Evolutionary conservation across 2,329 filamentous ascomycete species (phyloP), one percentile per base, ranked within the genome.

Genomic region (Talaromyces islandicus): DNA sequence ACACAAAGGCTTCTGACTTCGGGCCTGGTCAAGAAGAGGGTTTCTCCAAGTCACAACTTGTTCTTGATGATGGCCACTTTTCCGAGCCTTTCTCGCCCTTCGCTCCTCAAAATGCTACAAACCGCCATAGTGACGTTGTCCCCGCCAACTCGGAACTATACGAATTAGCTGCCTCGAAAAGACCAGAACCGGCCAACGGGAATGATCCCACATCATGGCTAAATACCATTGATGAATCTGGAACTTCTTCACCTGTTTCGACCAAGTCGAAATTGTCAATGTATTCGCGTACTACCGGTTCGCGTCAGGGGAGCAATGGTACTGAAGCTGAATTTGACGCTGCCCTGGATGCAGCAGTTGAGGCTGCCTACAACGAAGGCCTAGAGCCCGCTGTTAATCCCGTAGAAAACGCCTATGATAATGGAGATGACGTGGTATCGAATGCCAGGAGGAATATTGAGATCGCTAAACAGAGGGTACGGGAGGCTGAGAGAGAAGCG

Each of bases 271-370:
- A 90, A 54, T 86, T 88, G 4, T 92, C 90, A 0, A 76, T 88
- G 61, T 83, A 86, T 50, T 76, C 89, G 54, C 88, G 89, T 64
- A 84, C 91, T 57, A 41, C 50, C 11, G 54, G 54, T 57, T 61
- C 59, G 21, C 85, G 88, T 54, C 81, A 81, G 38, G 71, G 82
- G 2, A 93, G 89, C 64, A 87, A 86, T 51, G 86, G 83, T 30
- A 94, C 91, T 0, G 91, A 96, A 71, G 88, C 90, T 7, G 92
- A 96, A 70, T 96, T 97, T 65, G 92, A 97, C 74, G 92, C 91
- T 9, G 94, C 94, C 4, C 81, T 97, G 50, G 93, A 97, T 76
- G 93, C 92, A 25, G 94, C 94, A 14, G 92, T 97, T 9, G 94
- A 97, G 74, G 93, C 93, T 56, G 94, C 93, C 5, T 99, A 97